Base-by-base conservation (phyloP, 257 asterid species). In the Jaltomata sinuosa region DNA sequence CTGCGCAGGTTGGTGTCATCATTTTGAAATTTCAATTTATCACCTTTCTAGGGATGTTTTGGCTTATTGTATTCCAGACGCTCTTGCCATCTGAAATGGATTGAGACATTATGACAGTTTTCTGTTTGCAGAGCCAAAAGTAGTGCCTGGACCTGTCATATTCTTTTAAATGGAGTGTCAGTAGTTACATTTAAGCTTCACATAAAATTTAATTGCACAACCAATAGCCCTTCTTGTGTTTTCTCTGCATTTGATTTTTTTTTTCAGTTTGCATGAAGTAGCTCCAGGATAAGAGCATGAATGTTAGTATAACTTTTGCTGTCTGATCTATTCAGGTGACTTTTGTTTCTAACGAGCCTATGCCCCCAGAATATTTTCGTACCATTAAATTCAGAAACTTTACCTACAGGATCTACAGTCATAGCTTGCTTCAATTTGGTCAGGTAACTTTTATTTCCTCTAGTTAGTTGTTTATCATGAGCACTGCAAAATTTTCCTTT, bases 341-440 rank as follows among this genome's bases (percentile, higher is more conserved):
- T 15, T 97, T 97, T 83, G 96, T 93, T 84, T 88, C 99, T 14
- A 85, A 89, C 83, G 97, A 97, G 92, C 92, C 90, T 61, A 83
- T 94, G 89, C 98, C 98, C 83, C 89, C 90, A 34, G 96, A 92
- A 79, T 94, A 89, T 88, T 88, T 94, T 86, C 92, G 92, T 61
- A 86, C 77, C 25, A 80, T 97, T 57, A 91, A 88, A 84, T 95
- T 89, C 83, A 93, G 98, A 84, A 95, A 97, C 89, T 89, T 87
- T 82, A 91, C 95, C 53, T 95, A 97, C 90, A 91, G 90, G 59
- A 91, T 97, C 11, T 97, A 97, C 84, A 97, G 99, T 90, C 97
- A 95, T 92, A 97, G 99, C 93, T 91, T 97, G 89, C 99, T 95
- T 86, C 95, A 97, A 78, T 95, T 90, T 89, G 99, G 99, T 83